phyloP scores from a whole-genome alignment of 2,329 filamentous ascomycete species.

The Fusarium kyushuense region DNA sequence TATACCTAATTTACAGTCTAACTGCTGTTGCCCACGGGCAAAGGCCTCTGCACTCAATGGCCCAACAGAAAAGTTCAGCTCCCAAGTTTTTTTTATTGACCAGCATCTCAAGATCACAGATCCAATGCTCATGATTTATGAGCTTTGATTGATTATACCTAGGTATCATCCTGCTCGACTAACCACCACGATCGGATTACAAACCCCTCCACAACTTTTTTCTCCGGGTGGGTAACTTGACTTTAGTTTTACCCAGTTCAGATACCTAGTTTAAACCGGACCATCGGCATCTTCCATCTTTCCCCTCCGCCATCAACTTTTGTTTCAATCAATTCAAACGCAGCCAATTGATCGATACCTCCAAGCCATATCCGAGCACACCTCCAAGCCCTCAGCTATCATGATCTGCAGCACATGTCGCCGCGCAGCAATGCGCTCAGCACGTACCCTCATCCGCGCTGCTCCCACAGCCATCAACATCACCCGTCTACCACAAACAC shows the following conservation, averaged over 20 bases:
- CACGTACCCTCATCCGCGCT: slow-evolving; percentile 24
- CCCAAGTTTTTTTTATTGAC: too few relatives aligned
- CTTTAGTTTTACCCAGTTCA: slow-evolving; percentile 18
- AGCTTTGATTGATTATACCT: too few relatives aligned
- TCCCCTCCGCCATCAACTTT: slow-evolving; percentile 21
- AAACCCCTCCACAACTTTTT: slow-evolving; percentile 41
- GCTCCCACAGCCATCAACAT: slow-evolving; percentile 10
- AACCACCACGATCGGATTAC: slow-evolving; percentile 40
- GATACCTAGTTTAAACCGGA: slow-evolving; percentile 13
- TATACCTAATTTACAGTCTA: too few relatives aligned
- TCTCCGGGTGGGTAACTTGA: slow-evolving; percentile 5
- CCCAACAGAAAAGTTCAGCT: too few relatives aligned
- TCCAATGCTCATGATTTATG: too few relatives aligned
- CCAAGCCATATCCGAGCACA: neutral
- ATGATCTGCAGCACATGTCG: slow-evolving; percentile 48
- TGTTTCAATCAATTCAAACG: neutral
- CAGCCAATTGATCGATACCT: slow-evolving; percentile 24
- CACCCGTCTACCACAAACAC: slow-evolving; percentile 17
- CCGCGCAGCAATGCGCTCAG: slow-evolving; percentile 43
- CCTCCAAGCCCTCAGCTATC: too few relatives aligned
- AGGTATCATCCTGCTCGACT: slow-evolving; percentile 1
- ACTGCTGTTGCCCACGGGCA: too few relatives aligned
- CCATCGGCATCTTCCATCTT: slow-evolving; percentile 21
- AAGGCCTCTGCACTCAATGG: too few relatives aligned
- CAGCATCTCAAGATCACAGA: too few relatives aligned